Base-by-base conservation (phyloP, 495 filamentous ascomycete species). In the Neurospora tetraspora region DNA sequence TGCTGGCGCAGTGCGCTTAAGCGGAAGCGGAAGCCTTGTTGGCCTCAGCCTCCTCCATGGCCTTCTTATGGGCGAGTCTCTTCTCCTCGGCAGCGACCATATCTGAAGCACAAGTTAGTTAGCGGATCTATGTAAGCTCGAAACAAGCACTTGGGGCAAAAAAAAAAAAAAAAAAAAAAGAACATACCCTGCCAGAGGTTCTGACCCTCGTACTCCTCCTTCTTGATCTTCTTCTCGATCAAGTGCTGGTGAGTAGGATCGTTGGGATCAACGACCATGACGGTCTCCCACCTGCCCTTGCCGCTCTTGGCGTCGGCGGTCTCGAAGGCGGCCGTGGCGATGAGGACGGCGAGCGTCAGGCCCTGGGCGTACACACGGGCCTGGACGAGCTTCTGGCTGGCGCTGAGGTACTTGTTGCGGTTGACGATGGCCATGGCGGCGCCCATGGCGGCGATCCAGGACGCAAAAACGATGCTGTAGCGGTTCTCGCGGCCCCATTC, bases 291-390 rank as follows among this genome's bases (percentile, higher is more conserved):
- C 78, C 89, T 88, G 77, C 94, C 94, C 78, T 88, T 88, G 20
- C 91, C 93, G 75, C 86, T 87, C 74, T 86, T 88, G 71, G 92
- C 91, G 81, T 99, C 96, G 7, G 87, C 88, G 38, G 94, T 91
- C 90, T 99, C 96, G 78, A 98, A 92, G 20, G 89, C 93, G 45
- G 96, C 95, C 72, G 89, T 92, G 39, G 93, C 93, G 77, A 97
- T 85, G 73, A 99, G 83, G 70, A 98, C 93, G 78, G 92, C 92
- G 20, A 99, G 83, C 69, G 96, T 98, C 77, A 97, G 83, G 18
- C 94, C 94, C 84, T 99, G 96, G n/a, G 96, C 96, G 83, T 98
- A 98, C 73, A 99, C 91, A 86, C 96, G 90, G 11, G 96, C 96
- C 86, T 99, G 96, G 23, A 99, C 96, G 36, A 99, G 85, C 86